These are phyloP conservation scores for Artemisia annua DNA, from an alignment of 129 eudicot genomes.

Conservation along the genomic window DNA sequence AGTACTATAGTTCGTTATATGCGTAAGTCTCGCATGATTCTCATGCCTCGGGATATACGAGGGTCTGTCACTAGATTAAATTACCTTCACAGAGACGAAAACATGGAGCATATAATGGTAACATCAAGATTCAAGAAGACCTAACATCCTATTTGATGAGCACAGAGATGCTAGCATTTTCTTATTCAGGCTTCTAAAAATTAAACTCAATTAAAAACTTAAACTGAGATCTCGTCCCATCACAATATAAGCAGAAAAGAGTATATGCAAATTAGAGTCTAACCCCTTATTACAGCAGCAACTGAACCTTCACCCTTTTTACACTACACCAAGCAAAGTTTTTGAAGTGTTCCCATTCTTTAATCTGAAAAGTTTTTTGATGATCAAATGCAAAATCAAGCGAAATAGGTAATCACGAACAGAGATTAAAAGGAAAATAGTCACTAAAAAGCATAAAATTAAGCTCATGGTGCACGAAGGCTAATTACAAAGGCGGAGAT, in stretches of 20 bases:
- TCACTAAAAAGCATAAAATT: neutral
- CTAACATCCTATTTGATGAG: conserved; percentile 22
- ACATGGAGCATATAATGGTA: conserved; percentile 17
- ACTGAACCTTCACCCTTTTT: neutral
- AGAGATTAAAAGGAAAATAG: neutral
- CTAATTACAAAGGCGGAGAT: neutral
- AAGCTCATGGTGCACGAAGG: neutral
- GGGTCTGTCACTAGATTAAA: conserved; percentile 12
- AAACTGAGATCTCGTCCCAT: no score
- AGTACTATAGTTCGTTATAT: neutral
- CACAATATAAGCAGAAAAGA: neutral
- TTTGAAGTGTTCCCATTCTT: neutral
- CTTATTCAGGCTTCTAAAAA: neutral
- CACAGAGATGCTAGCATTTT: neutral
- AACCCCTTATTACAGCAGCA: neutral
- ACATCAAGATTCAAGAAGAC: conserved; percentile 18
- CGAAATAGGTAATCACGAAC: neutral
- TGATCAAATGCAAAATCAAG: neutral
- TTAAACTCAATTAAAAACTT: neutral
- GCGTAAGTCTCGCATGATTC: conserved; percentile 15
- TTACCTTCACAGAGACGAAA: conserved; percentile 21
- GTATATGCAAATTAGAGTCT: neutral
- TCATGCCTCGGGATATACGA: conserved; percentile 22
- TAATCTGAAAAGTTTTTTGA: neutral
- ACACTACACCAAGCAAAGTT: neutral